A percentile compares a stretch with the other conserved stretches of the same genome.
Conservation (phyloP, 306 rosid genomes). For the Citrullus mucosospermus region DNA sequence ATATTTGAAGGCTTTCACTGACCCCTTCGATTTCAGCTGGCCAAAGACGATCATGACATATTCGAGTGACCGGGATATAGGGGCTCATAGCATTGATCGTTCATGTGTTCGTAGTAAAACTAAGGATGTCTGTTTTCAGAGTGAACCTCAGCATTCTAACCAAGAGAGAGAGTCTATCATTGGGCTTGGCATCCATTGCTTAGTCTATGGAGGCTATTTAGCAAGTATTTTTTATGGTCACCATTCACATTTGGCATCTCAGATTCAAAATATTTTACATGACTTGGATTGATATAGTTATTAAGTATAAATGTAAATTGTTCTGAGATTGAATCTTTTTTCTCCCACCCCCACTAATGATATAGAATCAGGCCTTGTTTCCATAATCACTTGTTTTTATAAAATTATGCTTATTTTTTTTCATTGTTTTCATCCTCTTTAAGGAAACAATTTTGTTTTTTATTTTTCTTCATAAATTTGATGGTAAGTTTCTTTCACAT, state of each 20-base stretch:
- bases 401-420: no score
- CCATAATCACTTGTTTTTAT: no score
- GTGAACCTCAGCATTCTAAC: constrained; percentile 9
- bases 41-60: background rate
- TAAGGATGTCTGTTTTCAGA: background rate
- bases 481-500: no score
- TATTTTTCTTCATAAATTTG: no score
- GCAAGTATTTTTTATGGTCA: constrained; percentile 42
- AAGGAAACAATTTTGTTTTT: no score
- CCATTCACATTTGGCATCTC: constrained; percentile 21
- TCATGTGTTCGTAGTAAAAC: constrained; percentile 6
- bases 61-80: constrained; percentile 5
- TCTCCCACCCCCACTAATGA: no score
- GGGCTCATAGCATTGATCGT: background rate
- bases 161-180: constrained; percentile 15
- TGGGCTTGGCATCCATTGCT: constrained; percentile 48
- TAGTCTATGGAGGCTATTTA: constrained; percentile 48
- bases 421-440: no score
- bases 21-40: constrained; percentile 42
- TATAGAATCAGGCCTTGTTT: background rate
- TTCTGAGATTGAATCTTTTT: background rate
- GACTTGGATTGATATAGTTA: background rate
- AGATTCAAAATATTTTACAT: constrained; percentile 25
- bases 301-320: background rate
- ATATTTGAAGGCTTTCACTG: constrained; percentile 26